phyloP scores from a whole-genome alignment of 345 rosid species.

The Populus deltoides region DNA sequence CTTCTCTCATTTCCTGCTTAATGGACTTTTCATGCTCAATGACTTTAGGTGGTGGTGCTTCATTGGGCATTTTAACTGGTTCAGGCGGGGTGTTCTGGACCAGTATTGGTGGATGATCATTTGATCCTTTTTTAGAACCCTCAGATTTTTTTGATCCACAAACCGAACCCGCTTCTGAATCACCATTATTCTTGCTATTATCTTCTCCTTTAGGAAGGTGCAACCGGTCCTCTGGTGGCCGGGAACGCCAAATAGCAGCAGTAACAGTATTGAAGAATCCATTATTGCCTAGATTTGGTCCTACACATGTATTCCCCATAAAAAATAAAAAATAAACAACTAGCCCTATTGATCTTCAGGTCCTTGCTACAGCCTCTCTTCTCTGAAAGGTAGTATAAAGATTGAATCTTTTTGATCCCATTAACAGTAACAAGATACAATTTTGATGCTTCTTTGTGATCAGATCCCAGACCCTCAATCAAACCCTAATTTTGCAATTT shows the following conservation, averaged over 20 bases:
- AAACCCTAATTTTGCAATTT: not conserved
- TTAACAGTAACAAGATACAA: slow-evolving; percentile 6
- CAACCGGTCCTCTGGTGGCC: slow-evolving; percentile 51
- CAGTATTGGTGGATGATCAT: slow-evolving; percentile 17
- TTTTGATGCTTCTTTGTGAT: not conserved
- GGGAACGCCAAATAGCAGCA: slow-evolving; percentile 70
- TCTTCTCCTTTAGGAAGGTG: slow-evolving; percentile 38
- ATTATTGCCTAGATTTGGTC: slow-evolving; percentile 61
- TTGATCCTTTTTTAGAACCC: slow-evolving; percentile 19
- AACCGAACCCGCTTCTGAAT: slow-evolving; percentile 1
- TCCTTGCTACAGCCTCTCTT: slow-evolving; percentile 26
- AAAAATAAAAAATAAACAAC: slow-evolving; percentile 3
- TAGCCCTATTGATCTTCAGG: slow-evolving; percentile 15
- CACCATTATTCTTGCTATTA: slow-evolving; percentile 23
- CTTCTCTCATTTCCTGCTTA: slow-evolving; percentile 24
- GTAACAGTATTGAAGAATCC: slow-evolving; percentile 81
- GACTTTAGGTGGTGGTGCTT: slow-evolving; percentile 26
- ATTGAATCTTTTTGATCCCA: slow-evolving; percentile 19
- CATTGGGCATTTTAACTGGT: slow-evolving; percentile 47
- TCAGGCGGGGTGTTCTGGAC: slow-evolving; percentile 67
- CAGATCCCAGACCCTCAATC: not conserved
- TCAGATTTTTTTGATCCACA: slow-evolving; percentile 20
- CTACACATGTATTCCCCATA: slow-evolving; percentile 92
- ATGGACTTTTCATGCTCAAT: slow-evolving; percentile 21
- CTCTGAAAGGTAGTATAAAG: slow-evolving; percentile 10